Conservation (phyloP, 805 yeast species). For the Grigorovia humatica region DNA sequence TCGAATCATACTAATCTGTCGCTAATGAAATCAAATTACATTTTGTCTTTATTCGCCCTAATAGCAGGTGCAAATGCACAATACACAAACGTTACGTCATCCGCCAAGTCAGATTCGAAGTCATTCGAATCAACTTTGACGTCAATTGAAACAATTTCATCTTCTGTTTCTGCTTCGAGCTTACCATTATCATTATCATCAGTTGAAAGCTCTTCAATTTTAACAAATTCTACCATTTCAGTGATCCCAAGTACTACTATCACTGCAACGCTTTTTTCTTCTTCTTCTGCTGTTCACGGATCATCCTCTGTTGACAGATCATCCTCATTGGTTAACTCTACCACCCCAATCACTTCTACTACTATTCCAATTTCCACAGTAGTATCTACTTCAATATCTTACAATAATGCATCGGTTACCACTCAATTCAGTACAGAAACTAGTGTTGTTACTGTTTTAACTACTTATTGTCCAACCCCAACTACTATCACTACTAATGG, state of each 20-base stretch:
- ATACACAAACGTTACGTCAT: neutral
- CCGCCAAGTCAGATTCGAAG: neutral
- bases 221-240: slow-evolving; percentile 2
- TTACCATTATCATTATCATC: neutral
- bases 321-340: neutral
- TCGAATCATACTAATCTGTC: neutral
- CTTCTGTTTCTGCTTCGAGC: neutral
- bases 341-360: neutral
- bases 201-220: neutral
- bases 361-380: neutral
- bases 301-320: neutral
- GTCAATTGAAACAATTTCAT: neutral
- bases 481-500: slow-evolving; percentile 57
- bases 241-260: slow-evolving; percentile 4
- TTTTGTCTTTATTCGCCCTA: neutral
- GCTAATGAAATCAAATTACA: neutral
- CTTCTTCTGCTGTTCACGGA: no score
- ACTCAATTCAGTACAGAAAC: neutral
- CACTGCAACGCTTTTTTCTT: neutral
- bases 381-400: slow-evolving; percentile 1
- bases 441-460: slow-evolving; percentile 32
- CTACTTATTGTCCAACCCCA: slow-evolving; percentile 76
- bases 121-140: neutral
- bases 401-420: slow-evolving; percentile 5
- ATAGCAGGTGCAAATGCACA: neutral